phyloP scores from a whole-genome alignment of 2,329 filamentous ascomycete genomes.

The Leptographium lundbergii region DNA sequence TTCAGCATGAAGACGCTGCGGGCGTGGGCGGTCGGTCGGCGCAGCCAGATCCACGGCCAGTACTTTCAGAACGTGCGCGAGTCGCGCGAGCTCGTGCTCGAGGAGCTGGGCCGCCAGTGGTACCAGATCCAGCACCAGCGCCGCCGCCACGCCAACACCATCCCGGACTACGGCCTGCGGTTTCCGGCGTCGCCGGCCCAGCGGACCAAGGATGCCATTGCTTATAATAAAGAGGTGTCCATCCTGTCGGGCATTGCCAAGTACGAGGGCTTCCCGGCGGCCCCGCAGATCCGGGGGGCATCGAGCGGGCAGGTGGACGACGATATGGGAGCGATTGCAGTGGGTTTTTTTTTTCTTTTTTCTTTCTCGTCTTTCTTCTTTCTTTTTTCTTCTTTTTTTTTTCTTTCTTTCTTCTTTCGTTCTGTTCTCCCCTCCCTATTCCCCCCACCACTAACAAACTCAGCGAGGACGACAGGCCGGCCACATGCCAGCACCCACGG shows the following conservation, averaged over 20 bases:
- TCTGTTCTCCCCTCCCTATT: background rate
- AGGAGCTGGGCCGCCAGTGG: constrained; percentile 75
- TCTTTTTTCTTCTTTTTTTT: background rate
- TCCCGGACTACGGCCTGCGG: constrained; percentile 69
- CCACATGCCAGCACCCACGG: background rate
- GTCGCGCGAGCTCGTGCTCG: constrained; percentile 65
- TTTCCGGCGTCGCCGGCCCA: constrained; percentile 67
- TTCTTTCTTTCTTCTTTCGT: background rate
- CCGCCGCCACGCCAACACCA: constrained; percentile 52
- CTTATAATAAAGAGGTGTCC: constrained; percentile 92
- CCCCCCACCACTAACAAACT: background rate
- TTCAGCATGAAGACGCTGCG: constrained; percentile 64
- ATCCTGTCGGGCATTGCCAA: constrained; percentile 84
- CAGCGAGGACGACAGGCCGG: background rate
- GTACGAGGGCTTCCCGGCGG: constrained; percentile 90
- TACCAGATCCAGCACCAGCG: constrained; percentile 88
- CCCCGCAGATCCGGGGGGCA: constrained; percentile 68
- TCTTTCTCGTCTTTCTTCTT: background rate
- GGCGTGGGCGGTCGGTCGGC: constrained; percentile 64
- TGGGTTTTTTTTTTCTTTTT: constrained; percentile 24
- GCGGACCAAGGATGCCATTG: constrained; percentile 71
- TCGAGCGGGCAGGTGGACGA: constrained; percentile 65
- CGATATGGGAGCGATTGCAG: constrained; percentile 80
- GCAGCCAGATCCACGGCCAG: constrained; percentile 77
- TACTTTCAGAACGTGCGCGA: constrained; percentile 82